These are phyloP conservation scores for Neoboletus brunneissimus DNA, from an alignment of 768 basidiomycete genomes.

Conservation along the genomic window DNA sequence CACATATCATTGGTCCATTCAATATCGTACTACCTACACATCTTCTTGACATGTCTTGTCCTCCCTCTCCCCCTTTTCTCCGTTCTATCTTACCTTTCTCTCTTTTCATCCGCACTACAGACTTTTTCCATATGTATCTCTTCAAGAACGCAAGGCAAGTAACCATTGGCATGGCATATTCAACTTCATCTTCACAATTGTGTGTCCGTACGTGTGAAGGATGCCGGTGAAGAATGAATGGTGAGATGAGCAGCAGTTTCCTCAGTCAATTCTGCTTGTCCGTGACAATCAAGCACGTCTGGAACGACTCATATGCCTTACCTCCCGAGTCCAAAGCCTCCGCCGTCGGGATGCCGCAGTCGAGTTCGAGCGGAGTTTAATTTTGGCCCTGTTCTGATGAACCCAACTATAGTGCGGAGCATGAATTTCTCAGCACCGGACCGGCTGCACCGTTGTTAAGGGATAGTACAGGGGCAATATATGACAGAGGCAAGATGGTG, in stretches of 20 bases:
- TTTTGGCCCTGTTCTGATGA: too few species aligned
- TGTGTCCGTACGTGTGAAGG: too few species aligned
- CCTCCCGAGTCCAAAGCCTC: background rate
- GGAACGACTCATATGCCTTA: background rate
- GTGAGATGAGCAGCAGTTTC: too few species aligned
- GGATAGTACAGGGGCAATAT: background rate
- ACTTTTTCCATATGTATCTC: constrained; percentile 9
- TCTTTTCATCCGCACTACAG: background rate
- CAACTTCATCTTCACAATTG: background rate
- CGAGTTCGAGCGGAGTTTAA: background rate
- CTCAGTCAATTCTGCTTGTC: too few species aligned
- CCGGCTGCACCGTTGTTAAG: too few species aligned
- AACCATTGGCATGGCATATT: constrained; percentile 4
- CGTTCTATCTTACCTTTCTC: background rate
- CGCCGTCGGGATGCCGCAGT: background rate
- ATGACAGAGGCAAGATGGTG: background rate
- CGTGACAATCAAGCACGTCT: too few species aligned
- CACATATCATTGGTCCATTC: background rate
- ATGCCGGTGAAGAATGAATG: too few species aligned
- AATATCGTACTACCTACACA: background rate
- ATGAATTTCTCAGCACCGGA: too few species aligned
- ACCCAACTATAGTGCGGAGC: too few species aligned
- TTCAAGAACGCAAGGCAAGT: constrained; percentile 4
- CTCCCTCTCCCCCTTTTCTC: background rate
- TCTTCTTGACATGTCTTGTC: background rate